phyloP scores from a whole-genome alignment of 2,329 filamentous ascomycete genomes.

The Chaetomium sp. region DNA sequence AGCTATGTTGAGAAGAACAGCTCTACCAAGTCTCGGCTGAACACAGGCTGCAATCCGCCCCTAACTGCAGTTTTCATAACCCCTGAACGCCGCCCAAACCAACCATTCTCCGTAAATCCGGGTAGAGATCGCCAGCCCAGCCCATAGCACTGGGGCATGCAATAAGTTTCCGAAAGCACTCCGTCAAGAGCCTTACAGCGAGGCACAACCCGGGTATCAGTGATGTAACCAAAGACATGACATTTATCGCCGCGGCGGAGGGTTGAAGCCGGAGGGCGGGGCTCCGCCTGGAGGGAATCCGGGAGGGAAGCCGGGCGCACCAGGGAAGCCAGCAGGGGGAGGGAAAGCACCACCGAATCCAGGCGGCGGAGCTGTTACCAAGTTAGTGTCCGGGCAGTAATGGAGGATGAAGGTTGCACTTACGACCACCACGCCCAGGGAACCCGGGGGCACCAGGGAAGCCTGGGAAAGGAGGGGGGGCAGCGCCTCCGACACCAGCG shows the following conservation, averaged over 20 bases:
- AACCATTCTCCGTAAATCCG: conserved; percentile 30
- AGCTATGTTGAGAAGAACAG: conserved; percentile 14
- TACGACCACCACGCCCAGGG: conserved; percentile 58
- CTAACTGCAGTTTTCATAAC: conserved; percentile 31
- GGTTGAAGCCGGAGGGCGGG: conserved; percentile 74
- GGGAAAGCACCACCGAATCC: conserved; percentile 55
- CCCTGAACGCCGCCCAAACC: conserved; percentile 35
- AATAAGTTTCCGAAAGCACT: conserved; percentile 7
- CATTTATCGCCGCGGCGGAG: conserved; percentile 62
- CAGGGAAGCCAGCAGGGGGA: conserved; percentile 45
- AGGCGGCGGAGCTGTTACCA: conserved; percentile 47
- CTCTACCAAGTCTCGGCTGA: conserved; percentile 15
- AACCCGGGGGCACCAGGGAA: conserved; percentile 55
- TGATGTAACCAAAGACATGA: conserved; percentile 25
- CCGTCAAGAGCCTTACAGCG: conserved; percentile 10
- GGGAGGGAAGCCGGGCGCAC: conserved; percentile 56
- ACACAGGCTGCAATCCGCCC: conserved; percentile 25
- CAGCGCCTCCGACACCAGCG: conserved; percentile 77
- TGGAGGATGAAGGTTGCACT: conserved; percentile 38
- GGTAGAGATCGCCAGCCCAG: conserved; percentile 24
- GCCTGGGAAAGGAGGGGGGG: conserved; percentile 63
- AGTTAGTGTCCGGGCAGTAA: conserved; percentile 39
- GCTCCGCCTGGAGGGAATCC: conserved; percentile 49
- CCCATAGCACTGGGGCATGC: conserved; percentile 17
- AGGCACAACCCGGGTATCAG: conserved; percentile 25